phyloP scores from a whole-genome alignment of 441 rosid genomes.

The Populus hybrid region DNA sequence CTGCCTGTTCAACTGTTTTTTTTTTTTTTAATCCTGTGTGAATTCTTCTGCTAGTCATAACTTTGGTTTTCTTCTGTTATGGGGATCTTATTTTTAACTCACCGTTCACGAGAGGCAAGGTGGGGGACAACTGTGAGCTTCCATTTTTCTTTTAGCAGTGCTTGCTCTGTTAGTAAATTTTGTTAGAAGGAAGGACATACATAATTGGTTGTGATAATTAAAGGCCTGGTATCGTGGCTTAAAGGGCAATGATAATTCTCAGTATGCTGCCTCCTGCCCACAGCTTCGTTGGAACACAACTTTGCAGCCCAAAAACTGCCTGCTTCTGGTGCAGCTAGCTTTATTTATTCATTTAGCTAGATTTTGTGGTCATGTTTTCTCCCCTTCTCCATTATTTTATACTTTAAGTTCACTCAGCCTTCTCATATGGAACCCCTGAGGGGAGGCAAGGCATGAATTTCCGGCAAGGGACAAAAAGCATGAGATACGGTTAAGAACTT shows the following conservation, averaged over 20 bases:
- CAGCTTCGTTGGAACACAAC: constrained; percentile 12
- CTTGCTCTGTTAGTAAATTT: not conserved
- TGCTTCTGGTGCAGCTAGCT: constrained; percentile 10
- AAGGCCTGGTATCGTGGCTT: constrained; percentile 13
- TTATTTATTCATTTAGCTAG: not conserved
- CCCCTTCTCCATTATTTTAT: constrained; percentile 6
- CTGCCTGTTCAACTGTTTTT: not conserved
- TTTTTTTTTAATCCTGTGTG: not conserved
- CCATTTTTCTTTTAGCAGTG: not conserved
- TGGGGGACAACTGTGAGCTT: not conserved
- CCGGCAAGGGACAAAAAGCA: constrained; percentile 59
- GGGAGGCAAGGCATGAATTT: constrained; percentile 62
- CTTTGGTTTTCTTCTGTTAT: not conserved
- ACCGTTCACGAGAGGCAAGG: not conserved
- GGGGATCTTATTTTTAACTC: not conserved
- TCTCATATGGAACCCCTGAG: constrained; percentile 36
- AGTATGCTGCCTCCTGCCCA: constrained; percentile 14
- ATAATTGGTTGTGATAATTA: constrained; percentile 24
- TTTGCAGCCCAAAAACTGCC: constrained; percentile 12
- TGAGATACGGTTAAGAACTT: constrained; percentile 31
- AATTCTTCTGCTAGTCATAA: not conserved
- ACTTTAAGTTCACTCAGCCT: constrained; percentile 6
- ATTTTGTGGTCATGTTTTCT: constrained; percentile 16
- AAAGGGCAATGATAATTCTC: constrained; percentile 16
- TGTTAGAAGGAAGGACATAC: constrained; percentile 7